Percentiles rank a stretch among this genome's conserved stretches.
Conservation (phyloP, 495 filamentous ascomycete genomes). For the Pseudevernia furfuracea region DNA sequence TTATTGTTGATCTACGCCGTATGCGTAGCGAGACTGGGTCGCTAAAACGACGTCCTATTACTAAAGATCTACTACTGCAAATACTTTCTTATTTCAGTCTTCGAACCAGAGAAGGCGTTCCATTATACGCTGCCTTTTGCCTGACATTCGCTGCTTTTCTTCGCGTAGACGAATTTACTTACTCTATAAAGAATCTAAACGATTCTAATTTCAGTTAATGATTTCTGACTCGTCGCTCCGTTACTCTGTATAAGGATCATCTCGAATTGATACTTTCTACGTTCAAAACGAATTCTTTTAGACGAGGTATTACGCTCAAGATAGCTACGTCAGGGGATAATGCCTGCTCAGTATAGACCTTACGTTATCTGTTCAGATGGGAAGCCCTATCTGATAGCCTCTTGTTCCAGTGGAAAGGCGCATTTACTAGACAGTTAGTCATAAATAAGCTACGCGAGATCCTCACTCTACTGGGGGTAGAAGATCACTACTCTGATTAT, state of each 20-base stretch:
- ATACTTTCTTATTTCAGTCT: not conserved
- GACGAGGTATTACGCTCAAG: not conserved
- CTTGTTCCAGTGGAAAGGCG: not conserved
- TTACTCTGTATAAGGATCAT: not conserved
- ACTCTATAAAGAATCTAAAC: not conserved
- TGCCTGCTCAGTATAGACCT: not conserved
- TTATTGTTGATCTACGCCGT: not conserved
- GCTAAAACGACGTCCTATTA: not conserved
- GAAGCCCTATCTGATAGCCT: not conserved
- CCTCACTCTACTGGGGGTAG: not conserved
- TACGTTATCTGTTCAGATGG: not conserved
- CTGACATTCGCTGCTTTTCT: not conserved
- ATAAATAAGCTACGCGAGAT: not conserved
- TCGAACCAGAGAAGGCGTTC: not conserved
- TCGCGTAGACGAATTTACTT: not conserved
- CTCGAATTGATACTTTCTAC: not conserved
- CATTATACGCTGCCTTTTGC: not conserved
- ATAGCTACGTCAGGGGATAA: not conserved
- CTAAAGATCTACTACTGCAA: not conserved
- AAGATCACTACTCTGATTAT: not conserved
- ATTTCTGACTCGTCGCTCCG: not conserved
- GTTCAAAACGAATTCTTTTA: not conserved
- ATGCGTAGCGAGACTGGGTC: not conserved
- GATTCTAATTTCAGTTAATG: not conserved
- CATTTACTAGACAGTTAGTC: not conserved